Percentiles rank a stretch among this genome's conserved stretches.
phyloP scores from a whole-genome alignment of 2,329 filamentous ascomycete genomes.

The Fusarium nodosum region DNA sequence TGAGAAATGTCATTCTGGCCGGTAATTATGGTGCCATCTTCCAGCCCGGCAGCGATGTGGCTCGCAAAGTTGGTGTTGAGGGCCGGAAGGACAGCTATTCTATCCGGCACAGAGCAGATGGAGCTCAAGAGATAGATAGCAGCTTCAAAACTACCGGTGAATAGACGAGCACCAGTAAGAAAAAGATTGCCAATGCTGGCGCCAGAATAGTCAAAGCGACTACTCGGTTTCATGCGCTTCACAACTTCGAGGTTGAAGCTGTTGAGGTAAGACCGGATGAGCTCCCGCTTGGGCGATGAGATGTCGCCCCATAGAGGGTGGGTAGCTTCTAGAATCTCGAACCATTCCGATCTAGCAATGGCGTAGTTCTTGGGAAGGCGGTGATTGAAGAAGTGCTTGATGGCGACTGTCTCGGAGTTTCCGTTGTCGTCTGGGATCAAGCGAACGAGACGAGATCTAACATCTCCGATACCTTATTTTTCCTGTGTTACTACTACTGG shows the following conservation, averaged over 20 bases:
- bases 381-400: conserved; percentile 89
- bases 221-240: conserved; percentile 79
- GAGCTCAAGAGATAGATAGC: conserved; percentile 91
- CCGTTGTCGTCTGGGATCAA: conserved; percentile 77
- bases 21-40: conserved; percentile 82
- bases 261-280: conserved; percentile 83
- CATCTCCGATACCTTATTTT: conserved; percentile 67
- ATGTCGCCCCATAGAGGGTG: conserved; percentile 81
- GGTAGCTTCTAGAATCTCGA: conserved; percentile 86
- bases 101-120: conserved; percentile 84
- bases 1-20: conserved; percentile 96
- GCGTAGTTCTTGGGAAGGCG: conserved; percentile 72
- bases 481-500: conserved; percentile 14
- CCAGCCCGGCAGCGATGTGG: conserved; percentile 88
- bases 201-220: conserved; percentile 81
- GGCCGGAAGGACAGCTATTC: conserved; percentile 84
- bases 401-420: conserved; percentile 76
- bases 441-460: conserved; percentile 78
- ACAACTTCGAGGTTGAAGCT: conserved; percentile 82
- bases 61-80: conserved; percentile 97
- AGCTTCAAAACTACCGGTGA: conserved; percentile 92
- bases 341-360: conserved; percentile 83
- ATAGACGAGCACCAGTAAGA: conserved; percentile 86
- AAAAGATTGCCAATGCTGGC: conserved; percentile 86
- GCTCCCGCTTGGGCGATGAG: conserved; percentile 78